Evolutionary conservation across 169 alveolate species (phyloP), one percentile per base, ranked within the genome.

Genomic region (Cryptosporidium felis): DNA sequence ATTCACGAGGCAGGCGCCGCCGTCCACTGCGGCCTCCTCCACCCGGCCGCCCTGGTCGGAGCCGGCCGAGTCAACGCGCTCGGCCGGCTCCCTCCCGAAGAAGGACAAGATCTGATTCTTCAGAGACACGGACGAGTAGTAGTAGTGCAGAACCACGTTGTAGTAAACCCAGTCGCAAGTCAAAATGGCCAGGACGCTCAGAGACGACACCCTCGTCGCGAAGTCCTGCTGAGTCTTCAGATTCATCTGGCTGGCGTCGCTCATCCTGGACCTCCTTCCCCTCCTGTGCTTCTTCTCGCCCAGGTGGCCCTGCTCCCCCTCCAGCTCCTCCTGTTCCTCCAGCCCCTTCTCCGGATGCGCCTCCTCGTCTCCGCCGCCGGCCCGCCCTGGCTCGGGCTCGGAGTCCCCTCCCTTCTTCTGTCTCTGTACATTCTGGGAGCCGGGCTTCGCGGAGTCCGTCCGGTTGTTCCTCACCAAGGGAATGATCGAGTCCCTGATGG

Each of bases 101-200:
- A 18, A 18, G 2, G 44, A 56, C 63, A 21, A 38, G 23, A 49
- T 74, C 32, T 2, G 28, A 53, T 58, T 32, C 32, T 18, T 74
- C 30, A 74, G 42, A 18, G 28, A 44, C 16, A 65, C 14, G 0
- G 62, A 45, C 9, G 62, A 45, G 44, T 74, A 16, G 30, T 53
- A 74, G 28, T 18, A 36, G 9, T 21, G 23, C 16, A 49, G 41
- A 10, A 74, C 1, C 4, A 49, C 28, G 21, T 56, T 74, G 26
- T 28, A 32, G 28, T 40, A 51, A 38, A 74, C 16, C 85, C 85
- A 74, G 26, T 74, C 67, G 32, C 51, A 53, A 16, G 85, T 74
- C 28, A 74, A 74, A 2, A 53, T 51, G 12, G 44, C 2, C 30
- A 74, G 41, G n/a, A 74, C 32, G 41, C n/a, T 56, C 16, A 56